These are phyloP conservation scores for Debaryomyces hansenii DNA, from an alignment of 805 yeast genomes.

Conservation along the genomic window DNA sequence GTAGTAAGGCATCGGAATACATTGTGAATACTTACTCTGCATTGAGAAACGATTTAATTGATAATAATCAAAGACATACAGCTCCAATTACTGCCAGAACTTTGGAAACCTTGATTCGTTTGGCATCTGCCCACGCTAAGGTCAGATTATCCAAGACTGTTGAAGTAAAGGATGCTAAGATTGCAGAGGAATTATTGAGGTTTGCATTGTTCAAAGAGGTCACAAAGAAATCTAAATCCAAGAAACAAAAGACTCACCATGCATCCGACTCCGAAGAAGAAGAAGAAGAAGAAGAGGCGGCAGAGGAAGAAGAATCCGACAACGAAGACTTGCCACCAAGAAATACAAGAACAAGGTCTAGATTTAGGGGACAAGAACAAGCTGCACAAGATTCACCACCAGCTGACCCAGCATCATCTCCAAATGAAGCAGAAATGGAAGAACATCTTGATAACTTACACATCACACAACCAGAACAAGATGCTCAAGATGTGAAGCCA, in stretches of 20 bases:
- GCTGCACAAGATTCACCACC: constrained; percentile 1
- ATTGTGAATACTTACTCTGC: constrained; percentile 80
- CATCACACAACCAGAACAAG: constrained; percentile 19
- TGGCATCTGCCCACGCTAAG: constrained; percentile 95
- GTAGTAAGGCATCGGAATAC: constrained; percentile 73
- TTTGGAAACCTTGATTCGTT: constrained; percentile 89
- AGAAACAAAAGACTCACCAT: constrained; percentile 24
- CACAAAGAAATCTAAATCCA: constrained; percentile 35
- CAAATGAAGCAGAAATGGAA: constrained; percentile 17
- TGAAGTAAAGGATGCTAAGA: constrained; percentile 73
- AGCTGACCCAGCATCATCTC: not conserved
- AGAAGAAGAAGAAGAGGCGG: constrained; percentile 37
- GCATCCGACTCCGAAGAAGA: constrained; percentile 29
- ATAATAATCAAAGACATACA: constrained; percentile 68
- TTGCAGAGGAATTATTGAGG: constrained; percentile 82
- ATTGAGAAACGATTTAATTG: constrained; percentile 71
- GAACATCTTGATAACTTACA: constrained; percentile 30
- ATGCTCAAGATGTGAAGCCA: constrained; percentile 17
- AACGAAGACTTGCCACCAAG: constrained; percentile 8
- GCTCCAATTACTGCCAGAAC: constrained; percentile 99
- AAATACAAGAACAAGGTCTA: constrained; percentile 18
- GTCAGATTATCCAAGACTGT: constrained; percentile 80
- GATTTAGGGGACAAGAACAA: constrained; percentile 5
- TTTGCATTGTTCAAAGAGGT: constrained; percentile 85
- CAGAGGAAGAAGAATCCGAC: constrained; percentile 17